Evolutionary conservation across 495 filamentous ascomycete genomes (phyloP).

Genomic region (Penicillium salamii): DNA sequence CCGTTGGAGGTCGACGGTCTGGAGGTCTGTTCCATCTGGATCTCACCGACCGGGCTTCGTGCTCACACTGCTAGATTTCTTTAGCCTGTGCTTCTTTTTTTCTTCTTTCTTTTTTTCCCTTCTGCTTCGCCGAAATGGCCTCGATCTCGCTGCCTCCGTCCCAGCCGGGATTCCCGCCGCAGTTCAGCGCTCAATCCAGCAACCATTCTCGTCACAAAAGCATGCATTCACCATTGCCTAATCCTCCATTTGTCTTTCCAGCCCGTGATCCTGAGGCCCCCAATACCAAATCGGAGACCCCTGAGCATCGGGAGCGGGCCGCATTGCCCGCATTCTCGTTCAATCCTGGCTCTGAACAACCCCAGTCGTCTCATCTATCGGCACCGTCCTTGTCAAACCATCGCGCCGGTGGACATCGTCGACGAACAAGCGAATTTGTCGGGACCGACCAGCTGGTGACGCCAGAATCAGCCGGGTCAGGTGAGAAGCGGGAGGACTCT

Average conservation of each 20-base stretch:
- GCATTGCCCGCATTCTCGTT: conserved; percentile 64
- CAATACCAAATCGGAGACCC: conserved; percentile 9
- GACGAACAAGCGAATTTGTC: conserved; percentile 76
- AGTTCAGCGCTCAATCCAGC: conserved; percentile 27
- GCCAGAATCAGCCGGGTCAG: conserved; percentile 57
- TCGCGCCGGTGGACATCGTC: conserved; percentile 58
- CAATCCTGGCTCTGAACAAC: conserved; percentile 48
- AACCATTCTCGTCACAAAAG: conserved; percentile 25
- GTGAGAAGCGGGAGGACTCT: conserved; percentile 60
- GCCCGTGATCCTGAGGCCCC: conserved; percentile 35
- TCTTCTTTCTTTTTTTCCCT: conserved; percentile 7
- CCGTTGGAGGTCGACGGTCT: conserved; percentile 37
- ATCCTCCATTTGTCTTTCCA: conserved; percentile 73
- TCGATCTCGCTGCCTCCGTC: conserved; percentile 42
- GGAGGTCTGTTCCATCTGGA: conserved; percentile 42
- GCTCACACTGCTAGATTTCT: conserved; percentile 8
- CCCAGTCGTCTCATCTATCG: conserved; percentile 26
- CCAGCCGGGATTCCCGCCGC: conserved; percentile 31
- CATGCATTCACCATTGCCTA: conserved; percentile 54
- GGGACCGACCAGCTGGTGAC: conserved; percentile 65
- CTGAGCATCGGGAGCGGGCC: conserved; percentile 28
- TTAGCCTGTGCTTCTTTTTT: conserved; percentile 8
- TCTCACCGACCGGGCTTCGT: conserved; percentile 24
- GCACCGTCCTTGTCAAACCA: conserved; percentile 27
- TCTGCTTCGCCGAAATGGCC: conserved; percentile 31